phyloP scores from a whole-genome alignment of 2,329 filamentous ascomycete species.

The Trichoderma atrobrunneum region DNA sequence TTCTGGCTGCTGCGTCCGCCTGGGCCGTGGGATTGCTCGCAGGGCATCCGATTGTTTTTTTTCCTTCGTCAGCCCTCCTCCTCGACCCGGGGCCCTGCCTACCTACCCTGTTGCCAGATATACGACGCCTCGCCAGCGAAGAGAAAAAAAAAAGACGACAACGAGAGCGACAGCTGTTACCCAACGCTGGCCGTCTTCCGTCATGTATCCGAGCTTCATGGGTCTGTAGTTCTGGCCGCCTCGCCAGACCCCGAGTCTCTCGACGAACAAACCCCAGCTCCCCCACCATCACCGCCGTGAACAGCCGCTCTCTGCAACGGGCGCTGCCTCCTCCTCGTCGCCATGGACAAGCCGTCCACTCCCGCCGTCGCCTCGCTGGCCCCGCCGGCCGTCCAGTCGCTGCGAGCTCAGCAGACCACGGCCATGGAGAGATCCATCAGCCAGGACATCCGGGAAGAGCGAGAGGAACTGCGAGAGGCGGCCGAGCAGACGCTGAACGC shows the following conservation, averaged over 20 bases:
- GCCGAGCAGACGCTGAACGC: conserved; percentile 96
- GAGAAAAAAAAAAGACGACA: not conserved
- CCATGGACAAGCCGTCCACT: conserved; percentile 45
- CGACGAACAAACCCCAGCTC: conserved; percentile 7
- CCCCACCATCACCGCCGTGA: conserved; percentile 7
- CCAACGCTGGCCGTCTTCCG: conserved; percentile 33
- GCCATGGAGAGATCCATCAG: conserved; percentile 68
- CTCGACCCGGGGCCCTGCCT: conserved; percentile 2
- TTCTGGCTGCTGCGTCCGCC: conserved; percentile 13
- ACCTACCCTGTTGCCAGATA: not conserved
- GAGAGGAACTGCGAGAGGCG: conserved; percentile 89
- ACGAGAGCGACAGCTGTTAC: conserved; percentile 24
- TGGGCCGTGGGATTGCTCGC: conserved; percentile 21
- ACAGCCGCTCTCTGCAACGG: conserved; percentile 18
- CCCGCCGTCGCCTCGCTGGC: conserved; percentile 37
- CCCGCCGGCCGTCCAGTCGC: conserved; percentile 52
- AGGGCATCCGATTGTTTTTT: conserved; percentile 9
- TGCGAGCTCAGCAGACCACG: conserved; percentile 48
- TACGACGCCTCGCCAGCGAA: conserved; percentile 21
- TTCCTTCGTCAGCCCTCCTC: conserved; percentile 10
- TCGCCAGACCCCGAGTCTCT: conserved; percentile 42
- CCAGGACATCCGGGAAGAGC: conserved; percentile 87
- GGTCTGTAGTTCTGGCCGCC: conserved; percentile 48
- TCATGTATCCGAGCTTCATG: conserved; percentile 47
- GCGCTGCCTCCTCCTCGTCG: conserved; percentile 21